Percentiles rank a stretch among this genome's conserved stretches.
Evolutionary conservation across 78 protist species (phyloP).

Genomic region (Pigoraptor vietnamica): DNA sequence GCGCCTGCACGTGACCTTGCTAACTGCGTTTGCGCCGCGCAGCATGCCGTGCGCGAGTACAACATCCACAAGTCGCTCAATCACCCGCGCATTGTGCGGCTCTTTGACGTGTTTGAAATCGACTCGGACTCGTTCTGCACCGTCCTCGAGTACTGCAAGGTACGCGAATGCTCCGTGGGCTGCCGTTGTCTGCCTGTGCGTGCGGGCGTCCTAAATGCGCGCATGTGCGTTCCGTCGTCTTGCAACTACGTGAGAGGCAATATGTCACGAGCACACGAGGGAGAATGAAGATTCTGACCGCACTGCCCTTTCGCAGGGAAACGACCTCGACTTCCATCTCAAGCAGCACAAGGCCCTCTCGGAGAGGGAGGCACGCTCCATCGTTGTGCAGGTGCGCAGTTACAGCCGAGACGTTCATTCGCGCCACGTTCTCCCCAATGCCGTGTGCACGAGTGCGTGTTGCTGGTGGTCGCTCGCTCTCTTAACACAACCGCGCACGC

Average conservation of each 20-base stretch:
- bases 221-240: too few species aligned
- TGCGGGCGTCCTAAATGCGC: too few species aligned
- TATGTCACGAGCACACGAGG: too few species aligned
- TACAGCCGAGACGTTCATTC: too few species aligned
- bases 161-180: too few species aligned
- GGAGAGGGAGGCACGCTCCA: slow-evolving; percentile 66
- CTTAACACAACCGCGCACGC: too few species aligned
- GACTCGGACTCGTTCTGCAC: slow-evolving; percentile 50
- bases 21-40: too few species aligned
- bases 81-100: slow-evolving; percentile 66
- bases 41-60: slow-evolving; percentile 79
- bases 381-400: slow-evolving; percentile 20
- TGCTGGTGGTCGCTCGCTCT: slow-evolving; percentile 8
- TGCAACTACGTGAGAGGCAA: too few species aligned
- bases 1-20: too few species aligned
- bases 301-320: background rate
- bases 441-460: background rate
- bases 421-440: too few species aligned
- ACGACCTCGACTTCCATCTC: slow-evolving; percentile 35
- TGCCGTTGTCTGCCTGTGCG: too few species aligned
- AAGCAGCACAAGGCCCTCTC: slow-evolving; percentile 9
- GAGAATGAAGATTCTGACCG: too few species aligned
- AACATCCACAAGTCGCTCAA: slow-evolving; percentile 53
- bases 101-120: slow-evolving; percentile 58
- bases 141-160: slow-evolving; percentile 81